phyloP scores from a whole-genome alignment of 352 stramenopile species.

The Phytophthora capsici region DNA sequence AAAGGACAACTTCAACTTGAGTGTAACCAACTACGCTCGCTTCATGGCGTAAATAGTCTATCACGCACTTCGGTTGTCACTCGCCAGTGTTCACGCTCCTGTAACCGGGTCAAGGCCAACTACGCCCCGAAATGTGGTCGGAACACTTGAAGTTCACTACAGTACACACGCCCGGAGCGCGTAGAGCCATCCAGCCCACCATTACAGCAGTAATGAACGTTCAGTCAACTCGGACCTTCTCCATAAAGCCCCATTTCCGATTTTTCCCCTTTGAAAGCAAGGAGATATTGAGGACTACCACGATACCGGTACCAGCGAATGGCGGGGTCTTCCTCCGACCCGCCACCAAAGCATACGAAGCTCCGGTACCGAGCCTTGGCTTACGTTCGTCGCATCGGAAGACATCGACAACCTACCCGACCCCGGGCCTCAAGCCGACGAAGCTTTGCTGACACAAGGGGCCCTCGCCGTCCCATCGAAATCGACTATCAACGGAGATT shows the following conservation, averaged over 20 bases:
- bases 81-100: slow-evolving; percentile 2
- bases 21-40: not conserved
- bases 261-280: slow-evolving; percentile 11
- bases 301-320: slow-evolving; percentile 12
- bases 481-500: not conserved
- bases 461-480: not conserved
- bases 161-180: not conserved
- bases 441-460: slow-evolving; percentile 14
- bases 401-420: slow-evolving; percentile 4
- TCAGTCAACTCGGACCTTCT: slow-evolving; percentile 11
- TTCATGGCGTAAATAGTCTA: slow-evolving; percentile 6
- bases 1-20: slow-evolving; percentile 2
- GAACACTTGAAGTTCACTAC: slow-evolving; percentile 20
- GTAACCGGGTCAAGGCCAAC: slow-evolving; percentile 9
- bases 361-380: slow-evolving; percentile 32
- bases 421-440: slow-evolving; percentile 12
- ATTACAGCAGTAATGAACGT: slow-evolving; percentile 13
- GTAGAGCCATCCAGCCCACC: slow-evolving; percentile 1
- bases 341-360: slow-evolving; percentile 25
- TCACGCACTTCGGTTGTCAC: slow-evolving; percentile 4
- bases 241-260: slow-evolving; percentile 9
- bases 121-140: slow-evolving; percentile 10
- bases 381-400: slow-evolving; percentile 33
- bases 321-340: slow-evolving; percentile 16
- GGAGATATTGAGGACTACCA: not conserved